Conservation (phyloP, 2,329 filamentous ascomycete genomes). For the Rachicladosporium sp. region DNA sequence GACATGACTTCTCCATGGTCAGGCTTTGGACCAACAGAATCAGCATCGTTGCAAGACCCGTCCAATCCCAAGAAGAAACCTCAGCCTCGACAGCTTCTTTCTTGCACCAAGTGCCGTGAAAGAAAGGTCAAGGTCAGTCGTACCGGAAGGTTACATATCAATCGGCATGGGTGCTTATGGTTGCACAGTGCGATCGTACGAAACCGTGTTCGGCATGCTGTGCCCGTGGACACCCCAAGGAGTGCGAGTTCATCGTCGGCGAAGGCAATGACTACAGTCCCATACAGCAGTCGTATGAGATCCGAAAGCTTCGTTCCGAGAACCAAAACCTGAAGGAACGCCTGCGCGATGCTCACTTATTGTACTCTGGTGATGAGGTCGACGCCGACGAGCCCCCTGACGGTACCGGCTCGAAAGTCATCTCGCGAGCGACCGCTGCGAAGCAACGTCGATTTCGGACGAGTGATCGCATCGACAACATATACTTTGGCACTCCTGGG, state of each 20-base stretch:
- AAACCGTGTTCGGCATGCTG: slow-evolving; percentile 39
- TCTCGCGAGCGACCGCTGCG: slow-evolving; percentile 13
- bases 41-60: slow-evolving; percentile 4
- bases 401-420: slow-evolving; percentile 13
- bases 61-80: slow-evolving; percentile 22
- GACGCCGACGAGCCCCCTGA: slow-evolving; percentile 22
- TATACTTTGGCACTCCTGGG: slow-evolving; percentile 39
- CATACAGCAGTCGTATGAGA: slow-evolving; percentile 36
- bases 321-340: slow-evolving; percentile 33
- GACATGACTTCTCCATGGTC: slow-evolving; percentile 18
- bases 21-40: slow-evolving; percentile 15
- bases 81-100: slow-evolving; percentile 33
- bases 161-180: slow-evolving; percentile 3
- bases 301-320: slow-evolving; percentile 34
- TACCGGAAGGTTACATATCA: neutral
- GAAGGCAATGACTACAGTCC: slow-evolving; percentile 35
- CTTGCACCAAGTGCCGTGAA: slow-evolving; percentile 37
- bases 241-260: slow-evolving; percentile 34
- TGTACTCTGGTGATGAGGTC: slow-evolving; percentile 25
- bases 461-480: slow-evolving; percentile 30
- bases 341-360: slow-evolving; percentile 21
- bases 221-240: slow-evolving; percentile 34
- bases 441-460: slow-evolving; percentile 25
- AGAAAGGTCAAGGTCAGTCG: slow-evolving; percentile 34
- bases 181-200: slow-evolving; percentile 33